Percentiles rank a stretch among this genome's conserved stretches.
These are phyloP conservation scores for Dendrocalamus sinicus DNA, from an alignment of 176 grass and related monocot species.

Conservation along the genomic window DNA sequence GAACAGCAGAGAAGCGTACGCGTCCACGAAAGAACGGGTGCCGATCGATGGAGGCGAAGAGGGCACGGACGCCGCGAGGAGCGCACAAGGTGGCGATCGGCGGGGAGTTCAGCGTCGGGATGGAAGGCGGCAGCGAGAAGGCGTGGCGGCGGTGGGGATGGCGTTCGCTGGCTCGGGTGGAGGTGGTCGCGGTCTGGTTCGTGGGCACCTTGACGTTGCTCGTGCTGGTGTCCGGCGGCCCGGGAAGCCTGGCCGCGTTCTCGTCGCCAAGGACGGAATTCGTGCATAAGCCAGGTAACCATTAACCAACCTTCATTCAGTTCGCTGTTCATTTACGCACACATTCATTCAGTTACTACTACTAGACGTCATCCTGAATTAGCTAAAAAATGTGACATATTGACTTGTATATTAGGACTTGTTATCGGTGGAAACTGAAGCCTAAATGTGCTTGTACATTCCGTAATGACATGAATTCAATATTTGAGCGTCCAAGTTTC, in stretches of 20 bases:
- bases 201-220: conserved; percentile 25
- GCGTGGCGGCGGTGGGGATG: background rate
- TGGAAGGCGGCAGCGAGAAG: background rate
- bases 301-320: background rate
- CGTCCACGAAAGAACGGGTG: background rate
- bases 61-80: background rate
- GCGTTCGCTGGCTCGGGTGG: background rate
- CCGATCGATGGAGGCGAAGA: conserved; percentile 1
- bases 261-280: background rate
- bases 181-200: conserved; percentile 1
- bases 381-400: no score
- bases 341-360: background rate
- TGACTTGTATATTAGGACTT: no score
- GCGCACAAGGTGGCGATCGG: conserved; percentile 1
- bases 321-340: background rate
- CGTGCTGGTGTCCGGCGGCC: background rate
- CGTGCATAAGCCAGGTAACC: conserved; percentile 18
- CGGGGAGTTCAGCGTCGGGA: background rate
- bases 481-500: no score
- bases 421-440: no score
- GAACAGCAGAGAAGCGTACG: background rate
- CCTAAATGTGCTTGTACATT: no score
- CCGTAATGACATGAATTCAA: no score
- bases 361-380: background rate
- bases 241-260: conserved; percentile 9